These are phyloP conservation scores for Pisolithus sp. DNA, from an alignment of 768 basidiomycete species.

Conservation along the genomic window DNA sequence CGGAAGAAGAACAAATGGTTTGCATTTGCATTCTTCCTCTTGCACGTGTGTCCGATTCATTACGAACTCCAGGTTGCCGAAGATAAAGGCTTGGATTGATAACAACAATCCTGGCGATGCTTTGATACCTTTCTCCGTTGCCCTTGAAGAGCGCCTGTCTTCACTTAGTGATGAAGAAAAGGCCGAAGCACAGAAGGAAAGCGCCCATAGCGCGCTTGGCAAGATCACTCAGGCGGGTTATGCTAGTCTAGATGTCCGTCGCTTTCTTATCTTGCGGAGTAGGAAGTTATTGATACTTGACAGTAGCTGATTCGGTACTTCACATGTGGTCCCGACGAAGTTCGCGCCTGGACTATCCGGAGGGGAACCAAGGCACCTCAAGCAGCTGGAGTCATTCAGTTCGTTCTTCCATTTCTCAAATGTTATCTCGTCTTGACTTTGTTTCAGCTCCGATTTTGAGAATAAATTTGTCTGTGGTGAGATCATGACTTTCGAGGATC, in stretches of 20 bases:
- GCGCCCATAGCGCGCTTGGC: slow-evolving; percentile 68
- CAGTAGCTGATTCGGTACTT: slow-evolving; percentile 89
- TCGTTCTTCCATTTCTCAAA: slow-evolving; percentile 23
- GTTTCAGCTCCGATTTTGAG: slow-evolving; percentile 83
- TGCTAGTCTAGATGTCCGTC: slow-evolving; percentile 68
- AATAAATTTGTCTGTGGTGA: slow-evolving; percentile 98
- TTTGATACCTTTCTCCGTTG: slow-evolving; percentile 94
- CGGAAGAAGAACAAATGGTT: slow-evolving; percentile 99
- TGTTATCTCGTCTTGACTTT: neutral
- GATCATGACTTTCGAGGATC: slow-evolving; percentile 88
- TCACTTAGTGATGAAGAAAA: slow-evolving; percentile 56
- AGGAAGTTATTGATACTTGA: neutral
- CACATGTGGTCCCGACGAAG: slow-evolving; percentile 95
- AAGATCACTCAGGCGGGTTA: slow-evolving; percentile 98
- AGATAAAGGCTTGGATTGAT: slow-evolving; percentile 99
- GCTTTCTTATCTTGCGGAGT: neutral
- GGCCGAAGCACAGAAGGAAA: slow-evolving; percentile 72
- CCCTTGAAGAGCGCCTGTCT: slow-evolving; percentile 86
- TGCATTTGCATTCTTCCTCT: neutral
- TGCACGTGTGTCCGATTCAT: neutral
- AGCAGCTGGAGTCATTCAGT: slow-evolving; percentile 98
- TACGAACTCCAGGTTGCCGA: slow-evolving; percentile 60
- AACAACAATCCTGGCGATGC: slow-evolving; percentile 92
- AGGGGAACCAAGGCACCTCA: slow-evolving; percentile 92
- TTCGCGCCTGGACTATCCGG: slow-evolving; percentile 96